Base-by-base conservation (phyloP, 352 stramenopile species). In the Peronospora tabacina region DNA sequence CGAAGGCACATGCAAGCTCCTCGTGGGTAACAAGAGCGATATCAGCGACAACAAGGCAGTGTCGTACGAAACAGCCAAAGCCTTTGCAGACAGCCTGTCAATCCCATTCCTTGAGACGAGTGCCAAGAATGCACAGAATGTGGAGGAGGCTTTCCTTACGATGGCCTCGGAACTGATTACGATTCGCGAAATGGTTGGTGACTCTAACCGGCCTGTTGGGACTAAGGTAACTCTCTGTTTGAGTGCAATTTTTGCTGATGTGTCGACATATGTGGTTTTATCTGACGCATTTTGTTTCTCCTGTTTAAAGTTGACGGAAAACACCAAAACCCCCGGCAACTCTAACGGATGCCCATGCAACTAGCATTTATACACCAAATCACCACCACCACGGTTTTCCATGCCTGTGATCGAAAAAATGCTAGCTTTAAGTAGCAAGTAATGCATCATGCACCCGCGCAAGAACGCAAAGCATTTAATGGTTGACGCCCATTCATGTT, bases 11-110 rank as follows among this genome's bases (percentile, higher is more conserved):
- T 98, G 97, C 69, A 99, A 98, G 74, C 82, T 99, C 8, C 83
- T 99, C 1, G 95, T 99, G 6, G 97, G 97, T 44, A 99, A 99
- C 80, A 99, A 99, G 83, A 97, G 88, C 58, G 97, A 99, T 78
- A 87, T 99, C 28, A 95, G 77, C 46, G 85, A 90, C 59, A 98
- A 99, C 67, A 83, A 95, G 30, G 95, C 89, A 6, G 95, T 99
- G 32, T 89, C 85, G 32, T 97, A 95, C 35, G 95, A 99, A 65
- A 88, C 95, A 39, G 97, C 94, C 20, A 98, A 98, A 78, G 95
- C 88, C 29, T 97, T 98, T 70, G 96, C 96, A 13, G 95, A 98
- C 62, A 95, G 79, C 54, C 69, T 98, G 41, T 95, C 95, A 29
- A 98, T 99, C 72, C 88, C 97, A 53, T 99, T 99, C 68, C 76